Evolutionary conservation across 495 filamentous ascomycete genomes (phyloP), one percentile per base, ranked within the genome.

Genomic region (Daldinia childiae): DNA sequence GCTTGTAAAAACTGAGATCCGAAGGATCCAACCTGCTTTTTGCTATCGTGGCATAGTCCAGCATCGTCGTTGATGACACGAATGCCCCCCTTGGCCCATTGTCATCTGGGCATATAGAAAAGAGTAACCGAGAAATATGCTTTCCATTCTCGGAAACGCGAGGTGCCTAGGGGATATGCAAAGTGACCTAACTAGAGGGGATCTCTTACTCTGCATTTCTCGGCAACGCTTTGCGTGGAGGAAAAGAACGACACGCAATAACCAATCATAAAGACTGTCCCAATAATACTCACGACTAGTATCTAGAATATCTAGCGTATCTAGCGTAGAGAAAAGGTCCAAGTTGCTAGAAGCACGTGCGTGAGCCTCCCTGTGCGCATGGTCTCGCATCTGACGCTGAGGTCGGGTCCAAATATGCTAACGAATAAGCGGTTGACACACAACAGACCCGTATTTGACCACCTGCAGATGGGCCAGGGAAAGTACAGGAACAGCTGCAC

Each of bases 341-440:
- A 38, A 51, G 56, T 66, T 64, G 55, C 50, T 15, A 29, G 62
- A 56, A 74, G 67, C 71, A 74, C 71, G 71, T 74, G 71, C 71
- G 48, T 61, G 71, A 70, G 71, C 65, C 65, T 68, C 71, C 58
- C 71, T 70, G 71, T 70, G 41, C 56, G 66, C 71, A 69, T 65
- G 67, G 67, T 48, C 62, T 70, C 55, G 62, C 60, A 74, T 72
- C 72, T 74, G 68, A 74, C 73, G 73, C 74, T 71, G 68, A 76
- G 63, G 73, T 76, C 71, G 73, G 76, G 76, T 52, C 73, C 68
- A 72, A 77, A 76, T 62, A 14, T 62, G 62, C 68, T 59, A 66
- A 57, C 76, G 76, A 77, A 77, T 77, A 39, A 76, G 65, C 27
- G 60, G 60, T 57, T 76, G 74, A 72, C 76, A 77, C 76, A 77